Conservation (phyloP, 495 filamentous ascomycete genomes). For the Oidiodendron maius region DNA sequence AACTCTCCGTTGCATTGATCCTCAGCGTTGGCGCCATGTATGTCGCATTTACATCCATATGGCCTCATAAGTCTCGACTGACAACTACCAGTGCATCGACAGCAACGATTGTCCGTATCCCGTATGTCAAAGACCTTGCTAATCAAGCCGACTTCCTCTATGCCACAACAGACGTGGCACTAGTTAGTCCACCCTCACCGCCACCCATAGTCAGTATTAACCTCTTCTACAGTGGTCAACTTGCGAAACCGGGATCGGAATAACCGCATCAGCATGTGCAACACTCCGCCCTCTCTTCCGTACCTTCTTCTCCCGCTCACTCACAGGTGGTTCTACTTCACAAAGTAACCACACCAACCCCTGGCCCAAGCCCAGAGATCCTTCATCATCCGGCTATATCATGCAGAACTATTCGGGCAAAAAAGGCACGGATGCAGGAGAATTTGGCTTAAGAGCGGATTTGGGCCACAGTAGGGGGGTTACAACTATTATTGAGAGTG, state of each 20-base stretch:
- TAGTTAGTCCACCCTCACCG: no score
- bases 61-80: slow-evolving; percentile 8
- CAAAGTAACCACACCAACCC: neutral
- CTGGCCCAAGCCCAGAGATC: slow-evolving; percentile 8
- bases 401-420: neutral
- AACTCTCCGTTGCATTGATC: slow-evolving; percentile 28
- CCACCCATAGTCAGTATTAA: no score
- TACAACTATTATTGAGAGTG: slow-evolving; percentile 11
- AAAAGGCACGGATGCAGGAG: neutral
- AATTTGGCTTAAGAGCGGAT: slow-evolving; percentile 14
- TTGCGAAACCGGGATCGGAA: slow-evolving; percentile 25
- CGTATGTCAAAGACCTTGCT: slow-evolving; percentile 27
- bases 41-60: slow-evolving; percentile 20
- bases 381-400: slow-evolving; percentile 9
- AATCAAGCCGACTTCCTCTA: slow-evolving; percentile 24
- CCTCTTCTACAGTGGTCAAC: no score
- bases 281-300: slow-evolving; percentile 27
- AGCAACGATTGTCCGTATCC: slow-evolving; percentile 36
- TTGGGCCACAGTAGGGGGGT: slow-evolving; percentile 10
- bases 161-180: slow-evolving; percentile 25
- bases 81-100: slow-evolving; percentile 14
- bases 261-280: slow-evolving; percentile 24
- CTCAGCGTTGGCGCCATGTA: slow-evolving; percentile 30
- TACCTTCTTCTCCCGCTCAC: slow-evolving; percentile 12
- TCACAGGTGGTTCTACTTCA: slow-evolving; percentile 8